A percentile compares a stretch with the other conserved stretches of the same genome.
Evolutionary conservation across 2,329 filamentous ascomycete species (phyloP).

Genomic region (Fonsecaea multimorphosa): DNA sequence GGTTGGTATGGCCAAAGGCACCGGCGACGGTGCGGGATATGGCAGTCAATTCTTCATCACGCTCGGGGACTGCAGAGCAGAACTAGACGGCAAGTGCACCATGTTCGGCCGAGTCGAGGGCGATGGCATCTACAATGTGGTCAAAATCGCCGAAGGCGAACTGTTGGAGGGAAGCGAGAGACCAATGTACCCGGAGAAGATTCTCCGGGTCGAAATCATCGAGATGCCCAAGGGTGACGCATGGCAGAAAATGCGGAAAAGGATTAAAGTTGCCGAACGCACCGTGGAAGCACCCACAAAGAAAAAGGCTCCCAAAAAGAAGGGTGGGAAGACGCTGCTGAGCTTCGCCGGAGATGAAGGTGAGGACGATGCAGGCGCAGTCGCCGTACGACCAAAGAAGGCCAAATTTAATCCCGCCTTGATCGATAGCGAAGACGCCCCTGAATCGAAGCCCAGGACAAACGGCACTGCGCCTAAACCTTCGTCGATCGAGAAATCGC

Average conservation of each 20-base stretch:
- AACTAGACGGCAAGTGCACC: slow-evolving; percentile 88
- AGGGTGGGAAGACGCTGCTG: slow-evolving; percentile 52
- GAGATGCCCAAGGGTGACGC: slow-evolving; percentile 54
- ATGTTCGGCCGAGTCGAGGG: slow-evolving; percentile 91
- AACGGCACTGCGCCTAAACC: slow-evolving; percentile 19
- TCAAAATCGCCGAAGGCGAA: slow-evolving; percentile 90
- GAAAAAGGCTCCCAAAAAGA: slow-evolving; percentile 48
- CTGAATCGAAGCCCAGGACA: slow-evolving; percentile 23
- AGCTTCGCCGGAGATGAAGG: slow-evolving; percentile 56
- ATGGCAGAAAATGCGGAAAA: slow-evolving; percentile 47
- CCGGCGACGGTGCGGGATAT: slow-evolving; percentile 68
- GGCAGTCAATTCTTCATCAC: slow-evolving; percentile 98
- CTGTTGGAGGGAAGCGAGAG: slow-evolving; percentile 78
- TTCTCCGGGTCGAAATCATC: slow-evolving; percentile 58
- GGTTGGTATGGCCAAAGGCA: slow-evolving; percentile 88
- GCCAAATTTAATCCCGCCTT: slow-evolving; percentile 57
- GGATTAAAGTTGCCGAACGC: slow-evolving; percentile 45
- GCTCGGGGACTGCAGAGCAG: slow-evolving; percentile 76
- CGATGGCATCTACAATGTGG: slow-evolving; percentile 93
- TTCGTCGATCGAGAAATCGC: slow-evolving; percentile 29
- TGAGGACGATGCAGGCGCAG: slow-evolving; percentile 43
- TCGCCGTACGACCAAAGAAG: slow-evolving; percentile 49
- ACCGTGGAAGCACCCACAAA: slow-evolving; percentile 41
- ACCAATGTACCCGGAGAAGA: slow-evolving; percentile 82
- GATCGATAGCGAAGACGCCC: slow-evolving; percentile 42